Conservation (phyloP, 1,284 basidiomycete species). For the Leccinum pachyderme region DNA sequence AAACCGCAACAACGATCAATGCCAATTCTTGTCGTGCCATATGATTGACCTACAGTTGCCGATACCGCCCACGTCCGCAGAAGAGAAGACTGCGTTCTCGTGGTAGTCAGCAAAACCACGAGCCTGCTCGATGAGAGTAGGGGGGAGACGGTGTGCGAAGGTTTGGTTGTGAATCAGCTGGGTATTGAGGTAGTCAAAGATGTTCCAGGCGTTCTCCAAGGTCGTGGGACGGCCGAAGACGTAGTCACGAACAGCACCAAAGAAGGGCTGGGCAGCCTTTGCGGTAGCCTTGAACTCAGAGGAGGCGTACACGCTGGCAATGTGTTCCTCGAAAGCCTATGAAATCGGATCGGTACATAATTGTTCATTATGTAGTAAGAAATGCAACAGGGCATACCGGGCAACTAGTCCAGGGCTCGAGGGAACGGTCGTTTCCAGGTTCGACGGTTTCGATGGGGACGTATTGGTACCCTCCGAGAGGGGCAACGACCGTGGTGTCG, state of each 20-base stretch:
- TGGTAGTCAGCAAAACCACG: constrained; percentile 74
- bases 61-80: constrained; percentile 57
- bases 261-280: constrained; percentile 60
- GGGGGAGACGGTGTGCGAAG: constrained; percentile 69
- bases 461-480: constrained; percentile 84
- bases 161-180: constrained; percentile 77
- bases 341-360: constrained; percentile 16
- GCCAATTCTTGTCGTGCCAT: background rate
- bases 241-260: constrained; percentile 60
- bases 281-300: constrained; percentile 61
- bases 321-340: constrained; percentile 64
- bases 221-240: constrained; percentile 66
- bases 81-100: constrained; percentile 75
- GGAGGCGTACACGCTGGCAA: constrained; percentile 56
- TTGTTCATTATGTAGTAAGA: background rate
- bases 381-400: constrained; percentile 46
- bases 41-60: constrained; percentile 62
- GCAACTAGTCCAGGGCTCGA: constrained; percentile 85
- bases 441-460: constrained; percentile 83
- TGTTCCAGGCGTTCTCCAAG: constrained; percentile 73
- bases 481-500: constrained; percentile 67
- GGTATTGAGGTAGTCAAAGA: constrained; percentile 77
- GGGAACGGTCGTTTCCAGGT: constrained; percentile 75
- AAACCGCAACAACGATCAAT: constrained; percentile 12
- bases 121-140: constrained; percentile 66